phyloP scores from a whole-genome alignment of 2,329 filamentous ascomycete species.

The Aspergillus ustus region DNA sequence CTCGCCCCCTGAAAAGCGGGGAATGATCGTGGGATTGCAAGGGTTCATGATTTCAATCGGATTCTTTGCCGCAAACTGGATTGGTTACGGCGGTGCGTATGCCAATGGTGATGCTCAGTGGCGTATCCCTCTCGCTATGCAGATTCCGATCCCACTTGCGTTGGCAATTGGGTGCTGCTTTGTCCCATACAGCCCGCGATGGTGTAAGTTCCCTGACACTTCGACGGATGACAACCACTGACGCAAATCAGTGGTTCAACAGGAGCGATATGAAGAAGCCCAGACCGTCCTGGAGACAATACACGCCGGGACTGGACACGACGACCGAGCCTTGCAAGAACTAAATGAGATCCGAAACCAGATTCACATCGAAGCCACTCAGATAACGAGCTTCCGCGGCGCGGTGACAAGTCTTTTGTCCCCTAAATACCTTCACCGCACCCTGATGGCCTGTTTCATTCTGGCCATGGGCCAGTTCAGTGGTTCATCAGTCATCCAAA shows the following conservation, averaged over 20 bases:
- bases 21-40: constrained; percentile 37
- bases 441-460: constrained; percentile 38
- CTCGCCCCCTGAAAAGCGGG: constrained; percentile 33
- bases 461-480: constrained; percentile 41
- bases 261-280: constrained; percentile 19
- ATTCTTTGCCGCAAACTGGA: constrained; percentile 46
- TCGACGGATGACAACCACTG: not conserved
- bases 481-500: constrained; percentile 43
- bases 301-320: not conserved
- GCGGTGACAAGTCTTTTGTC: constrained; percentile 20
- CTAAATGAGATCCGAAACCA: constrained; percentile 21
- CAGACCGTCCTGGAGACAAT: constrained; percentile 11
- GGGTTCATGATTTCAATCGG: constrained; percentile 43
- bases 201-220: constrained; percentile 14
- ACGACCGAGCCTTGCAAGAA: constrained; percentile 10
- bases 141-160: constrained; percentile 21
- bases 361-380: constrained; percentile 17
- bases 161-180: constrained; percentile 23
- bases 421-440: constrained; percentile 33
- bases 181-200: constrained; percentile 23
- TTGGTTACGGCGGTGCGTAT: constrained; percentile 39
- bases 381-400: constrained; percentile 12
- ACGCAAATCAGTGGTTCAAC: constrained; percentile 13
- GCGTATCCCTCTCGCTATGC: constrained; percentile 25
- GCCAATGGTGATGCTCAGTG: constrained; percentile 23